Base-by-base conservation (phyloP, 23 red algal genomes). In the Chondrus crispus region DNA sequence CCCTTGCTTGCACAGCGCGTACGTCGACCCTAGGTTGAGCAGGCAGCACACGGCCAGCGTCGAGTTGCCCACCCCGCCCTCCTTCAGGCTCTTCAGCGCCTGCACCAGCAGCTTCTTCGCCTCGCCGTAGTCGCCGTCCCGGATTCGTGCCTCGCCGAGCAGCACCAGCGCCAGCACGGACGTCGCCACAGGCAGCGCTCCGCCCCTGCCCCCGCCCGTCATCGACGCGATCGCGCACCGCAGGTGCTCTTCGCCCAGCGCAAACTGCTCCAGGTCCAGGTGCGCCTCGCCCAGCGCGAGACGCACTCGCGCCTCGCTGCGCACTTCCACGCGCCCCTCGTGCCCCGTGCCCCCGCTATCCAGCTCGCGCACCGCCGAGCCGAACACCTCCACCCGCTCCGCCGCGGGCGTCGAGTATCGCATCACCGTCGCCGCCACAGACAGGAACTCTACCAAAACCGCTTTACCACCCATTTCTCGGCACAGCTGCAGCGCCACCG, bases 231-330 rank as follows among this genome's bases (percentile, higher is more conserved):
- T 63, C 5, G 87, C 94, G 2, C 51, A 33, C 47, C 83, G 48
- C 13, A 96, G 77, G 22, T 81, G 88, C n/a, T 62, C 77, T 72
- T 92, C 81, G 16, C 80, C 94, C 14, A 40, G 29, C 16, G 68
- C 41, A 19, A 96, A 66, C n/a, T 50, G 46, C 3, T 88, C 40
- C 82, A 80, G 22, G 39, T 96, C 94, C 9, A 85, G 73, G 22
- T 90, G 82, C 33, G 94, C 94, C 66, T 96, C 94, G 2, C 57
- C 88, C 39, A 92, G 64, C 19, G 87, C 94, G 46, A 96, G 46
- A 10, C 82, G 58, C 16, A 96, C 30, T 8, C 94, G 87, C 40
- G 89, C 88, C 55, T 90, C 46, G 32, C 11, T 16, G 13, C 70
- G 88, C 14, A 68, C 11, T 66, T 66, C 60, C 41, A 44, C 62